These are phyloP conservation scores for Fraxinus velutina DNA, from an alignment of 305 asterid genomes.

Conservation along the genomic window DNA sequence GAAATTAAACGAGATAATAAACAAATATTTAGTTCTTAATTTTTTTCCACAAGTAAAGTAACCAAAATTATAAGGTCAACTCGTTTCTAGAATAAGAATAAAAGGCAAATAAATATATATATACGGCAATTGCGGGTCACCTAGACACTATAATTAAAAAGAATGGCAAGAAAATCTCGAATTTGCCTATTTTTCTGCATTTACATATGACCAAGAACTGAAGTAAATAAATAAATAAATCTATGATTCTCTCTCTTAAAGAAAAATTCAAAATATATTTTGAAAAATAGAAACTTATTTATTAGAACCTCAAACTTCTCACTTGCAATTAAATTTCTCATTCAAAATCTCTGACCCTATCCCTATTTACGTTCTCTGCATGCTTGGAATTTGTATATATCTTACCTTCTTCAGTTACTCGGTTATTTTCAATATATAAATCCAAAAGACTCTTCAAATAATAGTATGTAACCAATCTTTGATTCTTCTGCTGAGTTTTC, in stretches of 20 bases:
- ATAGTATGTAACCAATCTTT: background rate
- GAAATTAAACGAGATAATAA: background rate
- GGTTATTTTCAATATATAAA: background rate
- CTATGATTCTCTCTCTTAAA: slow-evolving; percentile 17
- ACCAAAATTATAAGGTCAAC: background rate
- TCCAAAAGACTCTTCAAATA: background rate
- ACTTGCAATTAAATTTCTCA: slow-evolving; percentile 17
- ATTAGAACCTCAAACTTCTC: slow-evolving; percentile 25
- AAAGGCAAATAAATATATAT: slow-evolving; percentile 19
- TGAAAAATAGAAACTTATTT: background rate
- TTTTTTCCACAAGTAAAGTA: background rate
- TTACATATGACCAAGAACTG: slow-evolving; percentile 27
- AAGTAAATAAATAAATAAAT: slow-evolving; percentile 12
- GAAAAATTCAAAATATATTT: background rate
- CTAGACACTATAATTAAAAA: slow-evolving; percentile 24
- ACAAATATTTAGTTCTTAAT: background rate
- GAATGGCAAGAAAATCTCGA: slow-evolving; percentile 15
- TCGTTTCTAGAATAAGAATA: background rate
- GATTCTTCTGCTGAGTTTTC: background rate
- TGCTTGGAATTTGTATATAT: slow-evolving; percentile 22
- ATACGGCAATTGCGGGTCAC: slow-evolving; percentile 27
- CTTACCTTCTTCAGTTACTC: background rate
- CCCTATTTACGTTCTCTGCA: slow-evolving; percentile 34
- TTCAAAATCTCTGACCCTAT: slow-evolving; percentile 43
- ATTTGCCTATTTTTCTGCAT: slow-evolving; percentile 36